Base-by-base conservation (phyloP, 2,329 filamentous ascomycete species). In the Fusarium neocosmosporiellum region DNA sequence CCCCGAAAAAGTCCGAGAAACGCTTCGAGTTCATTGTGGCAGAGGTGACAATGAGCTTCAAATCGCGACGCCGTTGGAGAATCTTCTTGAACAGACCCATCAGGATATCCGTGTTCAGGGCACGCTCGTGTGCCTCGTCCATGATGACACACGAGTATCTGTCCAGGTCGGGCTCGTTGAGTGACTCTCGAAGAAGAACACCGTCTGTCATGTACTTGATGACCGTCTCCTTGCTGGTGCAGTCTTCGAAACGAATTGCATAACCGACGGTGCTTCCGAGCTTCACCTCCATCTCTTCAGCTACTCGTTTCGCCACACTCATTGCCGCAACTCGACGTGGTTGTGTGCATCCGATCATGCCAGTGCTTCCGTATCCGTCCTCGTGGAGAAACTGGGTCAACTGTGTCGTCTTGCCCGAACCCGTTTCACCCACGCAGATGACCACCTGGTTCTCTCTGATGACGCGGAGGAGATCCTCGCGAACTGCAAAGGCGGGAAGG, bases 171-270 rank as follows among this genome's bases (percentile, higher is more conserved):
- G 93, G 90, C 81, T 98, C 96, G 67, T 95, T 95, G 13, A 99
- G 87, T 7, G 95, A 98, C 79, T 99, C 97, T 84, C 96, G 90
- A 34, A 99, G 88, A 50, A 99, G 85, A 24, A 99, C 94, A 85
- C 96, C 96, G 78, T 99, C 97, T 0, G 96, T 99, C 95, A 99
- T 98, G 82, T 99, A 99, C 83, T 99, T 99, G 84, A 99, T 98
- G 67, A 92, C 88, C 0, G 96, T 99, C 66, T 98, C 93, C 75
- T 95, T 94, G 85, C 94, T 98, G 1, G 96, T 99, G 82, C 95
- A 98, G 81, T 99, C 97, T 80, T 99, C 96, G 78, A 99, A 99
- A 62, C 96, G 95, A 80, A 99, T 99, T 1, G 96, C 95, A 81
- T 99, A 99, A 33, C 96, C 96, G 39, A 99, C 97, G 1, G 92